A percentile compares a stretch with the other conserved stretches of the same genome.
phyloP scores from a whole-genome alignment of 2,329 filamentous ascomycete species.

The Annulohypoxylon truncatum region DNA sequence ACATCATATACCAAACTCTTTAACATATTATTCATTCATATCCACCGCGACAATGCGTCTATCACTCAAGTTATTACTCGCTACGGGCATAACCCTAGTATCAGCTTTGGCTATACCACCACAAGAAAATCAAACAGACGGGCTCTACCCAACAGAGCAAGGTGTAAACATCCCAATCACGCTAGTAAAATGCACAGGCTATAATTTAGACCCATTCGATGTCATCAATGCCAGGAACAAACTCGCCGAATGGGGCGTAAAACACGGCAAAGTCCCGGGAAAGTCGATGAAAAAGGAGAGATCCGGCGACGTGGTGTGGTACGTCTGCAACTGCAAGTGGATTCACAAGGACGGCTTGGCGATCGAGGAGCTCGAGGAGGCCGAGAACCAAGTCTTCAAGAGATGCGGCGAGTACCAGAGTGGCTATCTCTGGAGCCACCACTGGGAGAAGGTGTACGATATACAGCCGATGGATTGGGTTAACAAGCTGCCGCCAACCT shows the following conservation, averaged over 20 bases:
- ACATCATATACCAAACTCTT: neutral
- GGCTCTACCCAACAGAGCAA: neutral
- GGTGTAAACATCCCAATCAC: neutral
- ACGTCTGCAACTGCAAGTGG: neutral
- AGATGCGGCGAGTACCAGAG: neutral
- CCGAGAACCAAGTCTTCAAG: neutral
- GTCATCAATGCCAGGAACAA: neutral
- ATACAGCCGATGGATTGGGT: neutral
- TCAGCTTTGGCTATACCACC: neutral
- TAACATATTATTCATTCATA: neutral
- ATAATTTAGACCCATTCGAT: neutral
- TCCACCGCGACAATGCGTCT: neutral
- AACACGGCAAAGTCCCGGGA: neutral
- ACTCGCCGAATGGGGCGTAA: neutral
- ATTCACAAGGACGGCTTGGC: neutral
- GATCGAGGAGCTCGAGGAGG: neutral
- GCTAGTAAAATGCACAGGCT: neutral
- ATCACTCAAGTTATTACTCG: neutral
- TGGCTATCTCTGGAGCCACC: neutral
- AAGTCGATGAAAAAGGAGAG: neutral
- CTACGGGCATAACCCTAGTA: neutral
- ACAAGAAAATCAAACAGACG: neutral
- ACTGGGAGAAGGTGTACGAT: conserved; percentile 10
- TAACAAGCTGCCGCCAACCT: neutral
- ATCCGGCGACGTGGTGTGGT: neutral